Percentiles rank a stretch among this genome's conserved stretches.
Evolutionary conservation across 345 rosid genomes (phyloP).

Genomic region (Melastoma malabathricum): DNA sequence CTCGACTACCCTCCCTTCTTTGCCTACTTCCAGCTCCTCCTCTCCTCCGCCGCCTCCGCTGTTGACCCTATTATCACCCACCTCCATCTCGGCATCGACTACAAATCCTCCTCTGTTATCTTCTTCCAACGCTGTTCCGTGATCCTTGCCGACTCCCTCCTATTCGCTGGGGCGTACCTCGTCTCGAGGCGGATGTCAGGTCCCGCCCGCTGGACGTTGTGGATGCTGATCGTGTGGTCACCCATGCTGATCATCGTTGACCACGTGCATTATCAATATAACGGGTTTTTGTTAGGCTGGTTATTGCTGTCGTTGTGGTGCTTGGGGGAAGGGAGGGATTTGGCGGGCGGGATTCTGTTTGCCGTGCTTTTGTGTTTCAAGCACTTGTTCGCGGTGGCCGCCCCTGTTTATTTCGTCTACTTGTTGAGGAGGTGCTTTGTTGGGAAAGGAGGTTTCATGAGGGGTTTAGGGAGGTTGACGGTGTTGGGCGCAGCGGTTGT

Average conservation of each 20-base stretch:
- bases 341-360: constrained; percentile 70
- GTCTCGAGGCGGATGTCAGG: constrained; percentile 26
- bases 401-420: constrained; percentile 83
- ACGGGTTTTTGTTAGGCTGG: constrained; percentile 74
- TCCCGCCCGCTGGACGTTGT: constrained; percentile 19
- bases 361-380: constrained; percentile 74
- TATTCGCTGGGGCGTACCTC: constrained; percentile 43
- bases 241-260: constrained; percentile 79
- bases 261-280: constrained; percentile 89
- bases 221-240: constrained; percentile 65
- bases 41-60: constrained; percentile 35
- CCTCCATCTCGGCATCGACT: constrained; percentile 44
- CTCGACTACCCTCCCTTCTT: constrained; percentile 76
- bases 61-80: constrained; percentile 59
- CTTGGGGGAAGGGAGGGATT: constrained; percentile 63
- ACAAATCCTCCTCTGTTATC: constrained; percentile 32
- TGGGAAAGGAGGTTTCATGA: constrained; percentile 35
- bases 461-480: constrained; percentile 39
- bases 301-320: constrained; percentile 68
- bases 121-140: constrained; percentile 64
- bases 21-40: constrained; percentile 18
- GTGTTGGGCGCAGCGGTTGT: constrained; percentile 48
- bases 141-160: constrained; percentile 53
- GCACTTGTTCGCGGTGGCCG: constrained; percentile 91
- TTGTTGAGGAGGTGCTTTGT: constrained; percentile 65